Percentiles rank a stretch among this genome's conserved stretches.
phyloP scores from a whole-genome alignment of 2,329 filamentous ascomycete genomes.

The Aspergillus spinulosporus region DNA sequence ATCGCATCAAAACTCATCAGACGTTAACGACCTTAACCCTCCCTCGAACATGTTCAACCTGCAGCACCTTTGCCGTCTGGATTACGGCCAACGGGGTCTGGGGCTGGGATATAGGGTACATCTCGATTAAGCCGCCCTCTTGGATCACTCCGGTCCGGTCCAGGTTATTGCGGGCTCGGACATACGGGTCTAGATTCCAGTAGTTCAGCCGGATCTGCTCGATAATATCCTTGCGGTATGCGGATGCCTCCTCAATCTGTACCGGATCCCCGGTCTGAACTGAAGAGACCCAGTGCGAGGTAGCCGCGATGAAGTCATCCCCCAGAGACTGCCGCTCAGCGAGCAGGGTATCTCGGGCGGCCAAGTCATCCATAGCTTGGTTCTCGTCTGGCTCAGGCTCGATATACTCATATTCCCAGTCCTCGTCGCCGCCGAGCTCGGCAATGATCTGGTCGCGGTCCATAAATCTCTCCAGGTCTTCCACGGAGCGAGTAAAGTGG shows the following conservation, averaged over 20 bases:
- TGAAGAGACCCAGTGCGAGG: conserved; percentile 69
- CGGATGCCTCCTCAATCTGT: conserved; percentile 52
- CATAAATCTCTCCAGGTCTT: conserved; percentile 75
- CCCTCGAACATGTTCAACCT: conserved; percentile 18
- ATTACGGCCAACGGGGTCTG: not conserved
- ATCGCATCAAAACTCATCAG: not conserved
- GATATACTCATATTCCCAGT: conserved; percentile 78
- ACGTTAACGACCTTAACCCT: conserved; percentile 19
- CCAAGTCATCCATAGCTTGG: conserved; percentile 64
- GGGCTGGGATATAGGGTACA: conserved; percentile 55
- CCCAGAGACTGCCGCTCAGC: conserved; percentile 63
- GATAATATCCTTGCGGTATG: conserved; percentile 62
- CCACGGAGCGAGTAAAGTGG: conserved; percentile 76
- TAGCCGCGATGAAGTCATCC: conserved; percentile 70
- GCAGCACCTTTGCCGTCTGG: conserved; percentile 17
- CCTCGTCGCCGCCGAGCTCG: conserved; percentile 78
- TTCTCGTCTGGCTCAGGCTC: conserved; percentile 77
- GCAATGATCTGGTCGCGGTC: conserved; percentile 66
- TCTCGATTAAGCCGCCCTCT: conserved; percentile 51
- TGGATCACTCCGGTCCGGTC: conserved; percentile 72
- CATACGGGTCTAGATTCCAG: conserved; percentile 84
- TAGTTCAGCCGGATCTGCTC: conserved; percentile 70
- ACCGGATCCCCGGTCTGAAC: conserved; percentile 43
- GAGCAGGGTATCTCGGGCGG: conserved; percentile 62
- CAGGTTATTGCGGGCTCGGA: conserved; percentile 75